phyloP scores from a whole-genome alignment of 768 basidiomycete genomes.

The Lyophyllum shimeji region DNA sequence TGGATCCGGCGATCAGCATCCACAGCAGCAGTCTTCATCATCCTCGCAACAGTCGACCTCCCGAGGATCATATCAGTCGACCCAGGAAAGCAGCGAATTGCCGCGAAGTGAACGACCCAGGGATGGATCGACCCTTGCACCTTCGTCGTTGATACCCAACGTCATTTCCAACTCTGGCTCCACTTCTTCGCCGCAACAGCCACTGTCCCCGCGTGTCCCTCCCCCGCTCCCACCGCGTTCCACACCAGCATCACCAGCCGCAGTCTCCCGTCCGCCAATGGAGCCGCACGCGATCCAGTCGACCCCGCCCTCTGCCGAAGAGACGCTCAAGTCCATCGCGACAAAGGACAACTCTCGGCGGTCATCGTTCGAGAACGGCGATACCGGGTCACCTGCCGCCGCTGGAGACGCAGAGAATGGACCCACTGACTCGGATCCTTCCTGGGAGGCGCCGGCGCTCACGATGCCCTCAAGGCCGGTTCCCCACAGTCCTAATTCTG shows the following conservation, averaged over 20 bases:
- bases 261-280: constrained; percentile 25
- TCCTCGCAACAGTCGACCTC: constrained; percentile 7
- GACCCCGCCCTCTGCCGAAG: constrained; percentile 39
- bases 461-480: not conserved
- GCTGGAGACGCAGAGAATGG: not conserved
- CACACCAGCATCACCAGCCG: constrained; percentile 20
- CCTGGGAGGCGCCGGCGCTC: not conserved
- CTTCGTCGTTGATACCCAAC: not conserved
- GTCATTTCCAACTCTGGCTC: not conserved
- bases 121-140: constrained; percentile 3
- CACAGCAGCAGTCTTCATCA: constrained; percentile 3
- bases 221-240: constrained; percentile 53
- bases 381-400: not conserved
- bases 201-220: constrained; percentile 42
- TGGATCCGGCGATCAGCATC: constrained; percentile 17
- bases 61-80: constrained; percentile 5
- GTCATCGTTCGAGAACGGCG: constrained; percentile 8
- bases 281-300: constrained; percentile 23
- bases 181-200: constrained; percentile 25
- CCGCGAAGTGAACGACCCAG: not conserved
- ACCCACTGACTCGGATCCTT: constrained; percentile 4
- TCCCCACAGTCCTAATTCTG: constrained; percentile 12
- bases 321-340: constrained; percentile 58
- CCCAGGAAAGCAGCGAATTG: constrained; percentile 11
- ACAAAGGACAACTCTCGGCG: constrained; percentile 39